A percentile compares a stretch with the other conserved stretches of the same genome.
These are phyloP conservation scores for Pseudocercospora macadamiae DNA, from an alignment of 2,329 filamentous ascomycete genomes.

Conservation along the genomic window DNA sequence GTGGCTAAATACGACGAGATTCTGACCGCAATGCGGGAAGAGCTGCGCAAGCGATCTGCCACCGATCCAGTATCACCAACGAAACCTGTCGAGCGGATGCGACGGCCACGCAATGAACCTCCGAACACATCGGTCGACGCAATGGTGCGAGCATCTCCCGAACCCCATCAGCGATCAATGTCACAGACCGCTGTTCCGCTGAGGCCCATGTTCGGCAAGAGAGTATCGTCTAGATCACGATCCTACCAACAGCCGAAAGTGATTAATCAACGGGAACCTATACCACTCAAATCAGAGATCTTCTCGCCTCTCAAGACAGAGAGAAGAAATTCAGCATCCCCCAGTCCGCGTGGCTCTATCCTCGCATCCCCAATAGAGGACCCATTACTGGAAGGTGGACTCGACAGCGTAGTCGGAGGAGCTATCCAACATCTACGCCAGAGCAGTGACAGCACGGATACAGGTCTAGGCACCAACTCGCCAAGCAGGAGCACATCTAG, in stretches of 20 bases:
- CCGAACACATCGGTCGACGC: conserved; percentile 21
- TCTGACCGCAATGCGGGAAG: conserved; percentile 40
- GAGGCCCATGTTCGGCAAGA: conserved; percentile 30
- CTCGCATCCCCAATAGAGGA: conserved; percentile 27
- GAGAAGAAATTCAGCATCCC: conserved; percentile 19
- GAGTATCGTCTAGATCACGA: conserved; percentile 32
- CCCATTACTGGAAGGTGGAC: conserved; percentile 8
- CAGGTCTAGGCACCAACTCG: conserved; percentile 11
- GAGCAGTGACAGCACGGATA: conserved; percentile 16
- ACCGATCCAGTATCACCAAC: conserved; percentile 18
- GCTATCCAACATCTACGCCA: conserved; percentile 19
- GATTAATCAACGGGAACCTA: conserved; percentile 32
- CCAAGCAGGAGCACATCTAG: conserved; percentile 18
- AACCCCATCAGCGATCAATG: conserved; percentile 28
- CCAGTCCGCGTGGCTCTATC: conserved; percentile 17
- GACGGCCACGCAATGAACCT: conserved; percentile 16
- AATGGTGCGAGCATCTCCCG: conserved; percentile 13
- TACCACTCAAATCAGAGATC: conserved; percentile 38
- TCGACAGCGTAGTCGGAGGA: conserved; percentile 15
- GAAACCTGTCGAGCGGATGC: conserved; percentile 17
- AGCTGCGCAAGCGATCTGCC: conserved; percentile 32
- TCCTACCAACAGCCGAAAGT: conserved; percentile 38
- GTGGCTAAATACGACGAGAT: conserved; percentile 38
- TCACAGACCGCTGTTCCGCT: conserved; percentile 34
- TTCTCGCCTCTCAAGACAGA: conserved; percentile 40